Conservation (phyloP, 129 eudicot species). For the Artemisia argyi region DNA sequence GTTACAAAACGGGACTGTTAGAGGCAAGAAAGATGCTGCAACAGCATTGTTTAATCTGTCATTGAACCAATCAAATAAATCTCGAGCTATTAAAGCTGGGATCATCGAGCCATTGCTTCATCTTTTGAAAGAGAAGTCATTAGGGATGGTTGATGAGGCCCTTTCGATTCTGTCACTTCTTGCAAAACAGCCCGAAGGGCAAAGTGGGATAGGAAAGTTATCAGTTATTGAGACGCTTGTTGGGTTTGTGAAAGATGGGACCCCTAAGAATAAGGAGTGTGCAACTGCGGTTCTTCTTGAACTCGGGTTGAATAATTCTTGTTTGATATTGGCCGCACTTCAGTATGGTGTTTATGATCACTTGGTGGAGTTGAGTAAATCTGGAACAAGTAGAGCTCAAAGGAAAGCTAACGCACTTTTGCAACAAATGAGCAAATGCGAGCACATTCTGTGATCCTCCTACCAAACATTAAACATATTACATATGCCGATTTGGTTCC, state of each 20-base stretch:
- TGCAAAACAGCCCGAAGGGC: conserved; percentile 59
- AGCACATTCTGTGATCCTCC: conserved; percentile 47
- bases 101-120: conserved; percentile 58
- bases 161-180: conserved; percentile 63
- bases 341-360: conserved; percentile 69
- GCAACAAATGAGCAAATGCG: conserved; percentile 69
- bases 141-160: conserved; percentile 80
- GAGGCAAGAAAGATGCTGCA: conserved; percentile 73
- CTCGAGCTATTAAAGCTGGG: conserved; percentile 78
- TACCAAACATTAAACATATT: neutral
- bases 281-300: conserved; percentile 67
- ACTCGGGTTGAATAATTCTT: conserved; percentile 51
- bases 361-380: conserved; percentile 47
- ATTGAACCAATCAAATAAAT: conserved; percentile 49
- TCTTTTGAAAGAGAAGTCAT: conserved; percentile 46
- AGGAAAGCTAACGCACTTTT: conserved; percentile 71
- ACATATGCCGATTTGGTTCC: neutral
- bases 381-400: conserved; percentile 69
- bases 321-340: conserved; percentile 63
- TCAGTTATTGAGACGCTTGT: conserved; percentile 53
- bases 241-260: conserved; percentile 57
- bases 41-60: conserved; percentile 67
- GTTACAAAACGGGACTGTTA: conserved; percentile 42
- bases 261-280: conserved; percentile 78
- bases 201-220: conserved; percentile 52